Evolutionary conservation across 306 rosid species (phyloP).

Genomic region (Malus domestica): ASM211411v1 NC_041791.1:9947001-9947500

Average conservation of each 20-base stretch:
- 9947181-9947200: background rate
- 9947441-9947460: slow-evolving; percentile 6
- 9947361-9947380: slow-evolving; percentile 68
- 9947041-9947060: background rate
- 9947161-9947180: background rate
- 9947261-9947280: background rate
- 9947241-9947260: background rate
- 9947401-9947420: slow-evolving; percentile 28
- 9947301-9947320: slow-evolving; percentile 63
- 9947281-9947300: slow-evolving; percentile 9
- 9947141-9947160: background rate
- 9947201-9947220: background rate
- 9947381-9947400: slow-evolving; percentile 86
- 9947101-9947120: background rate
- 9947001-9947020: no score
- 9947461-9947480: slow-evolving; percentile 20
- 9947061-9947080: background rate
- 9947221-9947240: background rate
- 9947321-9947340: slow-evolving; percentile 72
- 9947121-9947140: background rate
- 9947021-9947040: background rate
- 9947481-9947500: slow-evolving; percentile 86
- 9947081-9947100: background rate
- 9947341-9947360: slow-evolving; percentile 74
- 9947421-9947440: slow-evolving; percentile 9